A percentile compares a stretch with the other conserved stretches of the same genome.
phyloP scores from a whole-genome alignment of 148 eudicot species.

The Rhododendron mucronatum region DNA sequence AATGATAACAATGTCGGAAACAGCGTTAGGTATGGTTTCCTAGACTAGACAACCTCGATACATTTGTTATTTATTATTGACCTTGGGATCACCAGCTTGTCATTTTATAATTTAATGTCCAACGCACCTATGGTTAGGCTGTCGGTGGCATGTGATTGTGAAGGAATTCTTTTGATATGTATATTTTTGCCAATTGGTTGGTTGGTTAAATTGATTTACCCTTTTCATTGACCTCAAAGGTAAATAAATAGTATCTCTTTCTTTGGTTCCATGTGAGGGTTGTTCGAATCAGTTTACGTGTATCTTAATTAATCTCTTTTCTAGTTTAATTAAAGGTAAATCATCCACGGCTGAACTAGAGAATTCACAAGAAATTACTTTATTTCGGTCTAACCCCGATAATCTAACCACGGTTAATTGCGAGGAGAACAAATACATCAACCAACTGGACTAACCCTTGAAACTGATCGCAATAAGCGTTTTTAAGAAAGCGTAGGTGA shows the following conservation, averaged over 20 bases:
- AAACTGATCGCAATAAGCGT: no score
- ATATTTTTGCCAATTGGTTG: neutral
- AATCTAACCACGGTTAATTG: no score
- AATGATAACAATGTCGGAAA: neutral
- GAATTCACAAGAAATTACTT: no score
- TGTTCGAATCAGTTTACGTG: no score
- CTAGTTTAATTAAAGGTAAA: no score
- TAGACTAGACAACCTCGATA: neutral
- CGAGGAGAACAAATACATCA: neutral
- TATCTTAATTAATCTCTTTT: no score
- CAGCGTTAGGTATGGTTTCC: neutral
- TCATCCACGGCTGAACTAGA: no score
- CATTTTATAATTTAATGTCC: neutral
- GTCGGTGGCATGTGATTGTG: neutral
- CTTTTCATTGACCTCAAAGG: neutral
- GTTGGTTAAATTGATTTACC: neutral
- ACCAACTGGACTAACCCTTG: no score
- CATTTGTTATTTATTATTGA: neutral
- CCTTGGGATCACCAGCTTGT: neutral
- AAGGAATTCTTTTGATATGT: neutral
- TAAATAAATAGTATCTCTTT: neutral
- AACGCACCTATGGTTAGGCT: neutral
- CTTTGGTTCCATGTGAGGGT: no score
- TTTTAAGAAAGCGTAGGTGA: no score
- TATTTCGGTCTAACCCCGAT: no score